phyloP scores from a whole-genome alignment of 2,329 filamentous ascomycete species.

The Phialophora chinensis region DNA sequence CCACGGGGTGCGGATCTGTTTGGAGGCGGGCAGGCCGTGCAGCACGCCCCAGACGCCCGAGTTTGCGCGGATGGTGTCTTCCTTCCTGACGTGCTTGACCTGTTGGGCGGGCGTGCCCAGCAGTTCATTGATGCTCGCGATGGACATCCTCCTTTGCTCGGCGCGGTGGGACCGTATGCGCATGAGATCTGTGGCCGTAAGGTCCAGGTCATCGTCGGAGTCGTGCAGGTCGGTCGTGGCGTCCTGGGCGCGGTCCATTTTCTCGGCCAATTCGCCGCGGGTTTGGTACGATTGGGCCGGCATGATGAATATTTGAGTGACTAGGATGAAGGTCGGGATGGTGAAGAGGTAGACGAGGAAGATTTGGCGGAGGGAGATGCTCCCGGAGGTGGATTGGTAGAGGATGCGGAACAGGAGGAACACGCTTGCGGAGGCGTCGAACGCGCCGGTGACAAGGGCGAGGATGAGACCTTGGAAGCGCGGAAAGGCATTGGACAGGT shows the following conservation, averaged over 20 bases:
- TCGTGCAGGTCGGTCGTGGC: conserved; percentile 53
- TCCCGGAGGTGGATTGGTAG: conserved; percentile 62
- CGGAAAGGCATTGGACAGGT: conserved; percentile 82
- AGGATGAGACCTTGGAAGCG: conserved; percentile 75
- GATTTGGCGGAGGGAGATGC: conserved; percentile 63
- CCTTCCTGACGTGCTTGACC: conserved; percentile 63
- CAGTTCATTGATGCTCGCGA: conserved; percentile 72
- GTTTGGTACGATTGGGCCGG: conserved; percentile 77
- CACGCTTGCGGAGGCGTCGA: conserved; percentile 79
- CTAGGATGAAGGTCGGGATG: conserved; percentile 69
- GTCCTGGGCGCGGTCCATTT: conserved; percentile 61
- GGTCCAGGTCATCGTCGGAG: conserved; percentile 56
- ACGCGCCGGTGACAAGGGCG: conserved; percentile 78
- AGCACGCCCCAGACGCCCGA: conserved; percentile 86
- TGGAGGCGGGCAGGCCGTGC: conserved; percentile 70
- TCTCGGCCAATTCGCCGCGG: conserved; percentile 74
- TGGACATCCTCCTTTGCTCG: conserved; percentile 65
- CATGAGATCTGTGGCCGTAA: conserved; percentile 52
- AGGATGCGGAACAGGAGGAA: conserved; percentile 76
- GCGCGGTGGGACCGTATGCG: conserved; percentile 61
- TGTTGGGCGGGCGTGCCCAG: conserved; percentile 68
- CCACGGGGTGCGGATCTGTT: conserved; percentile 81
- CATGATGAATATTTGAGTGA: conserved; percentile 60
- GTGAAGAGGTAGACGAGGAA: conserved; percentile 71
- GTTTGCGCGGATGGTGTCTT: conserved; percentile 71